Conservation (phyloP, 768 basidiomycete species). For the Nevesoporus exiguus region DNA sequence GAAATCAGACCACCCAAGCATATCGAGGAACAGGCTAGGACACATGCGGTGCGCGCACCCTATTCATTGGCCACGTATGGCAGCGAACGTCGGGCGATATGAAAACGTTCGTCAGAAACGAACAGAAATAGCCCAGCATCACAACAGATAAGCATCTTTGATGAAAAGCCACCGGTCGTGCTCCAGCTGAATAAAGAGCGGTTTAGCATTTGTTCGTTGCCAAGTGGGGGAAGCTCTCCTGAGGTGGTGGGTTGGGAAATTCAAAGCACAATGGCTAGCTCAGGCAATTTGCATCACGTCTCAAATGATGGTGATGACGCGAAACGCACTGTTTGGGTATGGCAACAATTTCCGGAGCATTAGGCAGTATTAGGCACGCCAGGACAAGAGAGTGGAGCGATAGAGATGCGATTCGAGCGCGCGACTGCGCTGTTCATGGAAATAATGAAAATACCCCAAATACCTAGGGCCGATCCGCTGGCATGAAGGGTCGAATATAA, state of each 20-base stretch:
- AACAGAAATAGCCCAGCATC: constrained; percentile 13
- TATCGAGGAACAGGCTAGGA: constrained; percentile 10
- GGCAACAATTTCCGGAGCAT: constrained; percentile 22
- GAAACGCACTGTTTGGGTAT: constrained; percentile 18
- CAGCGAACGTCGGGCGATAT: constrained; percentile 23
- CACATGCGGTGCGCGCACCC: constrained; percentile 13
- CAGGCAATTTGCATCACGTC: background rate
- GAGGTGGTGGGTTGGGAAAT: background rate
- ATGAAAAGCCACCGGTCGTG: constrained; percentile 24
- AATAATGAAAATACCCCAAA: constrained; percentile 10
- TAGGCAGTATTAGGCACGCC: background rate
- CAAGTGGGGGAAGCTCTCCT: constrained; percentile 21
- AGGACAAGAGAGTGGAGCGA: background rate
- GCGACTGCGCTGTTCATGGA: background rate
- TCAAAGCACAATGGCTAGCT: constrained; percentile 1
- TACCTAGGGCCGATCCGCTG: background rate
- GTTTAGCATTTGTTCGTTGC: constrained; percentile 11
- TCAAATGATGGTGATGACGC: constrained; percentile 4
- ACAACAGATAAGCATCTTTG: constrained; percentile 23
- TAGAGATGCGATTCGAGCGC: constrained; percentile 10
- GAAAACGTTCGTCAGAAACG: constrained; percentile 20
- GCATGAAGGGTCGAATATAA: constrained; percentile 11
- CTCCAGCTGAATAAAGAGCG: constrained; percentile 12
- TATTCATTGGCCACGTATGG: constrained; percentile 10
- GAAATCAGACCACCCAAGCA: constrained; percentile 13